phyloP scores from a whole-genome alignment of 2,329 filamentous ascomycete species.

The Aureobasidium sp. region DNA sequence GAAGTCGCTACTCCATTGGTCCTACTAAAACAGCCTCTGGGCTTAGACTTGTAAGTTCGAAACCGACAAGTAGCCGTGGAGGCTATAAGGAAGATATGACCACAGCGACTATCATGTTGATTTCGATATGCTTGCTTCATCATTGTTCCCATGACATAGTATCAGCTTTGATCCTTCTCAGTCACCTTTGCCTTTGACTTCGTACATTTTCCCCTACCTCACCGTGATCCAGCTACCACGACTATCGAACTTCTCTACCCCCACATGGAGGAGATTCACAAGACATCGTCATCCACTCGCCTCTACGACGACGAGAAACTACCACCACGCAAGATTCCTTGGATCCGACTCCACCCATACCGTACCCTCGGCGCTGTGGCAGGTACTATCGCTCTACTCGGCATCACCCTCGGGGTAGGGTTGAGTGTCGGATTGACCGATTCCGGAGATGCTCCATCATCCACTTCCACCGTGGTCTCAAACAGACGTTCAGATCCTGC shows the following conservation, averaged over 20 bases:
- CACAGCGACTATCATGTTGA: not conserved
- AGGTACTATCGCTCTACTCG: slow-evolving; percentile 10
- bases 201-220: not conserved
- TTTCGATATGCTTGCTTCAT: not conserved
- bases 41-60: not conserved
- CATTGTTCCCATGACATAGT: too few relatives aligned
- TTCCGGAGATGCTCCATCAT: not conserved
- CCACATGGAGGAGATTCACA: not conserved
- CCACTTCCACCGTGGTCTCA: not conserved
- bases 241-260: not conserved
- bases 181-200: not conserved
- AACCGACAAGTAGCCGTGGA: not conserved
- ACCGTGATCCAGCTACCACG: not conserved
- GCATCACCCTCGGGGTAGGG: slow-evolving; percentile 14
- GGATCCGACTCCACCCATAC: not conserved
- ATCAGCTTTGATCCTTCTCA: too few relatives aligned
- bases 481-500: not conserved
- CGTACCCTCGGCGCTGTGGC: slow-evolving; percentile 1
- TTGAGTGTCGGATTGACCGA: slow-evolving; percentile 10
- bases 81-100: not conserved
- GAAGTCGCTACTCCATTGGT: not conserved
- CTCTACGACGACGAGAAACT: not conserved
- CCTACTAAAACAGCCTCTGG: not conserved
- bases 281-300: not conserved
- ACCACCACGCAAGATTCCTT: not conserved